Conservation (phyloP, 1,284 basidiomycete species). For the Papiliotrema nemorosa region DNA sequence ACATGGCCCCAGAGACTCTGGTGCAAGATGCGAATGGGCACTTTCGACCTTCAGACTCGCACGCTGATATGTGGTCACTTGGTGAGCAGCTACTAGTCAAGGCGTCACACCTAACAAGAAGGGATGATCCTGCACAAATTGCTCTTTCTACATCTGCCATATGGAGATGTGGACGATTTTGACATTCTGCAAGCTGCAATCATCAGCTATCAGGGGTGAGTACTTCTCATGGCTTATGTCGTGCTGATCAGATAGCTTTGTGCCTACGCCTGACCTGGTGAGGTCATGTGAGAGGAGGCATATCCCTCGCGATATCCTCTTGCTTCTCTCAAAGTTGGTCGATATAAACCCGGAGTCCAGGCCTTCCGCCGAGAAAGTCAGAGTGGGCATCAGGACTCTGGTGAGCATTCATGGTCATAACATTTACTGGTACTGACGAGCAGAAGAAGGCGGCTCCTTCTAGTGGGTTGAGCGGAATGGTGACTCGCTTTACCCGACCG, state of each 20-base stretch:
- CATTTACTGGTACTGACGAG: neutral
- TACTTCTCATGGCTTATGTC: constrained; percentile 3
- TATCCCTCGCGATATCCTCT: constrained; percentile 64
- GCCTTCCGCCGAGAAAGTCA: constrained; percentile 69
- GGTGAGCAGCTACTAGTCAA: constrained; percentile 42
- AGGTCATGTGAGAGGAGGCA: constrained; percentile 63
- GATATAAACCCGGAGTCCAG: constrained; percentile 59
- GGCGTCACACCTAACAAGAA: constrained; percentile 10
- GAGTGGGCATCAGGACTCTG: constrained; percentile 15
- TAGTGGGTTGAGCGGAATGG: neutral
- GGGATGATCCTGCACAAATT: constrained; percentile 88
- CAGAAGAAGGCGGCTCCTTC: neutral
- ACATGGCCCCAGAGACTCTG: constrained; percentile 74
- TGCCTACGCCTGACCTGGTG: constrained; percentile 55
- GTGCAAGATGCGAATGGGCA: constrained; percentile 53
- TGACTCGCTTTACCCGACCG: constrained; percentile 3
- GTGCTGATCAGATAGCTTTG: constrained; percentile 54
- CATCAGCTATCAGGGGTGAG: constrained; percentile 66
- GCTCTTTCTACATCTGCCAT: constrained; percentile 80
- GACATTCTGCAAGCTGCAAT: constrained; percentile 69
- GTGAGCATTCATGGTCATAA: constrained; percentile 8
- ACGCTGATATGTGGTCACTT: constrained; percentile 58
- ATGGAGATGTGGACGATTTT: constrained; percentile 61
- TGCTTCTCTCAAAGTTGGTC: constrained; percentile 68
- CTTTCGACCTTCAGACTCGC: constrained; percentile 72